Evolutionary conservation across 2,329 filamentous ascomycete genomes (phyloP), one percentile per base, ranked within the genome.

Genomic region (Fusarium equiseti): DNA sequence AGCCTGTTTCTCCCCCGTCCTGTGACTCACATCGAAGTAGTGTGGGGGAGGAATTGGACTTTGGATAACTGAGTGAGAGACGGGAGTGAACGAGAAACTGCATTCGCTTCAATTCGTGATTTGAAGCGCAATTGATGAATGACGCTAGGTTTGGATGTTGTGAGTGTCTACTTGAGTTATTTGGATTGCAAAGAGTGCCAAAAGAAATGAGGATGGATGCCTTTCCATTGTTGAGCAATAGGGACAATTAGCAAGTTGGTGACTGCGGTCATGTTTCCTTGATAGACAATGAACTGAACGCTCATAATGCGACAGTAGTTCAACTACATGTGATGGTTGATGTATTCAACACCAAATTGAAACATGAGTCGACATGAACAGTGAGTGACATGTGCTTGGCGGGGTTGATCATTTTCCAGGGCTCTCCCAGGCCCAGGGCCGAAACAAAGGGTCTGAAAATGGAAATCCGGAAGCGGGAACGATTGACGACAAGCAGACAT

Each of bases 401-500:
- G 59, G 58, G 63, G 59, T 32, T 56, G 32, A 51, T 68, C 59
- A 31, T 42, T 62, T 55, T 58, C 43, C 55, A 67, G 62, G 62
- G 43, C 65, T 55, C 49, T 66, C 32, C 48, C 53, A 68, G 44
- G 57, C 32, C 48, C 53, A 68, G 44, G 57, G 45, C 56, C 57
- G 59, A 73, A 73, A 71, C 66, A 71, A 69, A 73, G 59, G 70
- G 70, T 73, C 70, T 71, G 43, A 67, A 59, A 65, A 68, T 73
- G 52, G 59, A 50, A 72, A 68, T 71, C 70, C 65, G 58, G 70
- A 66, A 71, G 73, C 59, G 71, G 73, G 72, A 69, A 73, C 68
- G 72, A 75, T 75, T 75, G 73, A 75, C 73, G 72, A 75, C 69
- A 71, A 70, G 68, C 66, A 75, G 69, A 61, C 29, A 56, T 65